Conservation (phyloP, 345 rosid genomes). For the Eutrema yunnanense region DNA sequence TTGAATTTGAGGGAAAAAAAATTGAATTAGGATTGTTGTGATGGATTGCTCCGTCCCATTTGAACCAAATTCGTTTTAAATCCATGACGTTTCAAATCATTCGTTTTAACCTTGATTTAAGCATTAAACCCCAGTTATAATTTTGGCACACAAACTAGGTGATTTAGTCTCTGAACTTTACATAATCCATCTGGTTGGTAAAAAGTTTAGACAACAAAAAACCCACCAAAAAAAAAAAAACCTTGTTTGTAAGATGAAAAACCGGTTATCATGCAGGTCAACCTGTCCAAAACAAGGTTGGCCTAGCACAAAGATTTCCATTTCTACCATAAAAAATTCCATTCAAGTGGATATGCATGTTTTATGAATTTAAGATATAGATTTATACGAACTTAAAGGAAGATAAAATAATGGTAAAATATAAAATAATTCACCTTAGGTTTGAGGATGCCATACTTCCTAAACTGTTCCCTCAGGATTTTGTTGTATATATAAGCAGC, state of each 20-base stretch:
- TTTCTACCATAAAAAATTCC: background rate
- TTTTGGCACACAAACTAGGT: background rate
- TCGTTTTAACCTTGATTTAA: background rate
- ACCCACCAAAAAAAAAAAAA: background rate
- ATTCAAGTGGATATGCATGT: background rate
- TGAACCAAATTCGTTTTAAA: background rate
- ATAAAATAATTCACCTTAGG: background rate
- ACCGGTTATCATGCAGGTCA: background rate
- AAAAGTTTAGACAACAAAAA: background rate
- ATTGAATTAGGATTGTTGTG: too few species aligned
- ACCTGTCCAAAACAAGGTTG: background rate
- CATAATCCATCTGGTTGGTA: background rate
- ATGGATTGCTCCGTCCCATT: background rate
- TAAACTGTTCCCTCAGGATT: conserved; percentile 49
- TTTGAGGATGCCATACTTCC: conserved; percentile 31
- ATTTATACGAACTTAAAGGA: background rate
- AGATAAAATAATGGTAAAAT: background rate
- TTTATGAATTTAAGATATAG: background rate
- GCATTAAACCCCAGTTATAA: background rate
- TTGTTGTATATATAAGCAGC: conserved; percentile 70
- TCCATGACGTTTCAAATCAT: background rate
- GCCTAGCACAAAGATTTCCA: background rate
- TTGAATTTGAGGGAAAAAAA: background rate
- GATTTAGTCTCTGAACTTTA: background rate
- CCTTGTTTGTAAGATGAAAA: background rate